phyloP scores from a whole-genome alignment of 164 flowering plant species.

The Vitis labrusca region DNA sequence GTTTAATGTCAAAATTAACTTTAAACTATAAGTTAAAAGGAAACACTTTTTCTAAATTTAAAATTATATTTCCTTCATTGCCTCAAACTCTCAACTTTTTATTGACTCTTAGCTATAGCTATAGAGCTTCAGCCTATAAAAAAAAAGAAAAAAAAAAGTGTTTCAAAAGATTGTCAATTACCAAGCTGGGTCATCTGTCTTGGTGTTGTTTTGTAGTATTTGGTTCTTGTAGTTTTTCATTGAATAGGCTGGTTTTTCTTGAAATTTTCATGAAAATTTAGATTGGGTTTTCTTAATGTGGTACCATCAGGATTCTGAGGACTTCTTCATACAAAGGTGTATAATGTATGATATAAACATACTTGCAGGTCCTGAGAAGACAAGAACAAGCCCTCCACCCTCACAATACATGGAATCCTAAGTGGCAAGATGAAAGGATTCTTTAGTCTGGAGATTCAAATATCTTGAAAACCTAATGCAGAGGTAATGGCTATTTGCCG shows the following conservation, averaged over 20 bases:
- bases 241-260: neutral
- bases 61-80: too few species aligned
- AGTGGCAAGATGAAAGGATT: neutral
- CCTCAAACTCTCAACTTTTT: too few species aligned
- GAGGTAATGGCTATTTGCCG: constrained; percentile 15
- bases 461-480: neutral
- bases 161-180: too few species aligned
- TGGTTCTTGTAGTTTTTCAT: neutral
- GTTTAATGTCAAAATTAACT: too few species aligned
- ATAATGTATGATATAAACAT: constrained; percentile 6
- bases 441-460: neutral
- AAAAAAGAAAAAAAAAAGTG: too few species aligned
- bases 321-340: neutral
- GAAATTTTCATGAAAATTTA: neutral
- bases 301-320: neutral
- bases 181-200: too few species aligned
- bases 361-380: constrained; percentile 73
- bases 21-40: too few species aligned
- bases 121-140: too few species aligned
- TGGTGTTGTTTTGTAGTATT: neutral
- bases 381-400: constrained; percentile 77
- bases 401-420: constrained; percentile 82
- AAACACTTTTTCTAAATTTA: too few species aligned
- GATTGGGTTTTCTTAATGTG: neutral
- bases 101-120: too few species aligned